These are phyloP conservation scores for Lactarius deliciosus DNA, from an alignment of 768 basidiomycete species.

Conservation along the genomic window DNA sequence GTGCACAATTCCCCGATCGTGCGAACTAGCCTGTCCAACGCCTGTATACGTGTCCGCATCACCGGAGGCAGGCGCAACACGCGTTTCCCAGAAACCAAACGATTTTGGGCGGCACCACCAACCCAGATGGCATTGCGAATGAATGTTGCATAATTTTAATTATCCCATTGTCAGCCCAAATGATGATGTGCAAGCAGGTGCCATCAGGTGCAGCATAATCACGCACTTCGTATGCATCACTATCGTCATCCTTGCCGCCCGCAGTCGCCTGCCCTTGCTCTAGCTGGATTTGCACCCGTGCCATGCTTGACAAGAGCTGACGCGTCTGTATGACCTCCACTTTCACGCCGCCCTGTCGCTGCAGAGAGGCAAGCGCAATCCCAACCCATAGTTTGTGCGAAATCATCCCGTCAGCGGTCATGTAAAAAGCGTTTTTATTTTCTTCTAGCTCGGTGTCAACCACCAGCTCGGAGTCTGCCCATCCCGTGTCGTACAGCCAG, in stretches of 20 bases:
- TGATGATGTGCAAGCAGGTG: slow-evolving; percentile 1
- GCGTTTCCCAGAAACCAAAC: slow-evolving; percentile 20
- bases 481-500: slow-evolving; percentile 25
- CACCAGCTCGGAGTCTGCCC: slow-evolving; percentile 27
- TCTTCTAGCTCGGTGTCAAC: slow-evolving; percentile 15
- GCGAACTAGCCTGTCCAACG: slow-evolving; percentile 19
- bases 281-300: slow-evolving; percentile 16
- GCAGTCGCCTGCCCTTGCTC: slow-evolving; percentile 17
- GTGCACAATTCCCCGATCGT: slow-evolving; percentile 25
- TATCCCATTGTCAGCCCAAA: slow-evolving; percentile 12
- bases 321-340: slow-evolving; percentile 4
- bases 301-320: slow-evolving; percentile 10
- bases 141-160: slow-evolving; percentile 18
- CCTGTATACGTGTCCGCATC: slow-evolving; percentile 22
- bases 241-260: slow-evolving; percentile 3
- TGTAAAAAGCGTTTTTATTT: slow-evolving; percentile 16
- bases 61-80: slow-evolving; percentile 20
- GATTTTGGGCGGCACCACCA: slow-evolving; percentile 12
- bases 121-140: slow-evolving; percentile 4
- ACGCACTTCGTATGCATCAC: slow-evolving; percentile 20
- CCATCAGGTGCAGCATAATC: slow-evolving; percentile 4
- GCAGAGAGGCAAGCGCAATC: slow-evolving; percentile 20
- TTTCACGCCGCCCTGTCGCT: slow-evolving; percentile 4
- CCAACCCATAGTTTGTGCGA: slow-evolving; percentile 27
- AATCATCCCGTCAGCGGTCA: slow-evolving; percentile 29